A percentile compares a stretch with the other conserved stretches of the same genome.
Evolutionary conservation across 2,329 filamentous ascomycete species (phyloP).

Genomic region (Ilyonectria destructans): DNA sequence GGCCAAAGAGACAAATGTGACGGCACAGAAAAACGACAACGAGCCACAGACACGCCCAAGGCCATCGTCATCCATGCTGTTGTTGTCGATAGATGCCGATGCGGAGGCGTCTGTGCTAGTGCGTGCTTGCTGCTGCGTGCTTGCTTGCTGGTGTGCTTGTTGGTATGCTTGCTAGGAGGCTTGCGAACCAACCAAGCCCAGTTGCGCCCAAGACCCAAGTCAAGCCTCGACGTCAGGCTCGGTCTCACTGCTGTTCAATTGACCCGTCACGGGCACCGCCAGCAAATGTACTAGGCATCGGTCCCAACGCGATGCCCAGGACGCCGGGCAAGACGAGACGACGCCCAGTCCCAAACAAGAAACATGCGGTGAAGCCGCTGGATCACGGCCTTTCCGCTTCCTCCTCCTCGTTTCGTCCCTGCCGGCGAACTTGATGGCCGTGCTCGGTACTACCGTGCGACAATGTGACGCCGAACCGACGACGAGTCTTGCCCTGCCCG

Average conservation of each 20-base stretch:
- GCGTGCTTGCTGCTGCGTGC: not conserved
- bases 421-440: conserved; percentile 23
- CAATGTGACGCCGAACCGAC: conserved; percentile 9
- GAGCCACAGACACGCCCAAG: not conserved
- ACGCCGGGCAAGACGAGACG: not conserved
- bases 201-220: conserved; percentile 13
- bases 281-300: conserved; percentile 6
- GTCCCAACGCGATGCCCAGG: not conserved
- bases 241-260: conserved; percentile 2
- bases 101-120: conserved; percentile 4
- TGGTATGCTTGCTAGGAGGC: conserved; percentile 15
- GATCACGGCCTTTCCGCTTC: conserved; percentile 3
- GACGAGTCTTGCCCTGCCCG: conserved; percentile 10
- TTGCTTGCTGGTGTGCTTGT: not conserved
- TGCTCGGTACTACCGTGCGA: conserved; percentile 26
- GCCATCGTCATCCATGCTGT: conserved; percentile 8
- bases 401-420: not conserved
- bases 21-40: not conserved
- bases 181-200: conserved; percentile 29
- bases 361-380: conserved; percentile 30
- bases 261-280: not conserved
- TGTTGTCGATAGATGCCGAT: conserved; percentile 11
- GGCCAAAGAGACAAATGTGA: not conserved
- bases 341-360: conserved; percentile 9
- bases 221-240: conserved; percentile 19